Percentiles rank a stretch among this genome's conserved stretches.
phyloP scores from a whole-genome alignment of 139 green algal species.

The Zygnema circumcarinatum region DNA sequence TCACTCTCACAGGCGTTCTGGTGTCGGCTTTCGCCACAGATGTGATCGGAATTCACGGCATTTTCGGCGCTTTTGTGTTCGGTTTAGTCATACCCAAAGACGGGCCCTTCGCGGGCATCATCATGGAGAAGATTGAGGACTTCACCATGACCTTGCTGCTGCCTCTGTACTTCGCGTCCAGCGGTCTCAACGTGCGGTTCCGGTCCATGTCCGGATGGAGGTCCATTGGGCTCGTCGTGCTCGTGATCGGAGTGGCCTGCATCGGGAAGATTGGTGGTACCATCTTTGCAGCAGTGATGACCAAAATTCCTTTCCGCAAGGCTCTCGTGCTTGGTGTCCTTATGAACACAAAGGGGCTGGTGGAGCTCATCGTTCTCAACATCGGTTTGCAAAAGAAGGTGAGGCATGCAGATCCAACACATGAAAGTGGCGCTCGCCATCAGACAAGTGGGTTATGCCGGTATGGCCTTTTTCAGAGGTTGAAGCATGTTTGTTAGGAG shows the following conservation, averaged over 20 bases:
- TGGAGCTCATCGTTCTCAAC: constrained; percentile 62
- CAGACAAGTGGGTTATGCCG: no score
- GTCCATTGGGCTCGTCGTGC: constrained; percentile 33
- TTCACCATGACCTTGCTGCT: constrained; percentile 51
- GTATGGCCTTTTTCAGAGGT: no score
- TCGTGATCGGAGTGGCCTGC: constrained; percentile 43
- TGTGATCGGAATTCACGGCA: constrained; percentile 65
- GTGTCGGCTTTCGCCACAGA: constrained; percentile 58
- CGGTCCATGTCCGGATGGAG: constrained; percentile 26
- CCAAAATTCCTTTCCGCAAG: background rate
- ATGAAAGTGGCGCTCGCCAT: no score
- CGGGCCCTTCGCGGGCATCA: constrained; percentile 38
- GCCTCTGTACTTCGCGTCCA: constrained; percentile 54
- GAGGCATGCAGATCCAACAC: no score
- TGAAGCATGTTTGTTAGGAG: no score
- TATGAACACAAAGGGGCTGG: constrained; percentile 61
- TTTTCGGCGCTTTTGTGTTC: constrained; percentile 69
- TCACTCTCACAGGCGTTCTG: constrained; percentile 50
- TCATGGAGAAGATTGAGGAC: constrained; percentile 64
- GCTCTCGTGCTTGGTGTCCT: constrained; percentile 37
- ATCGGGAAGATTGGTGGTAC: constrained; percentile 48
- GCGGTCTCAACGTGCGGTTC: constrained; percentile 37
- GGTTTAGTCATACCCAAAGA: constrained; percentile 65
- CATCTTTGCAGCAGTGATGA: background rate
- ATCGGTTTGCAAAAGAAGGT: constrained; percentile 48